A percentile compares a stretch with the other conserved stretches of the same genome.
phyloP scores from a whole-genome alignment of 208 protist species.

The Wallacemonas collosoma region DNA sequence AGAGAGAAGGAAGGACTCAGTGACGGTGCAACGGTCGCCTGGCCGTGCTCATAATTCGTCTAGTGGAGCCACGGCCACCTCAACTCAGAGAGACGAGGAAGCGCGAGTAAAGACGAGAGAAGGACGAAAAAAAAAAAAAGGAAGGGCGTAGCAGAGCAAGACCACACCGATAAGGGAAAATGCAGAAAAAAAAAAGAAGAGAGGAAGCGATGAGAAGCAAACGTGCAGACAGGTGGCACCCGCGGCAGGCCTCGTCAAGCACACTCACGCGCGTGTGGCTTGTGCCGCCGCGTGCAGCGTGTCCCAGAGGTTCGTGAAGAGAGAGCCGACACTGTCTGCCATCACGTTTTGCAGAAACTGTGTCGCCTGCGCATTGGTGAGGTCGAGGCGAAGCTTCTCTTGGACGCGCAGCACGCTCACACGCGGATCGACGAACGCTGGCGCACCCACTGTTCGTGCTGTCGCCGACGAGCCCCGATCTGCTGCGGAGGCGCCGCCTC shows the following conservation, averaged over 20 bases:
- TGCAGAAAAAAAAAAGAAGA: too few species aligned
- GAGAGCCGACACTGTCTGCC: slow-evolving; percentile 91
- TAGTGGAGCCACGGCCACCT: too few species aligned
- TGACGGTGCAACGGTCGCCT: too few species aligned
- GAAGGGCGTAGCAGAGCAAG: too few species aligned
- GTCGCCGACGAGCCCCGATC: too few species aligned
- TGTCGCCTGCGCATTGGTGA: slow-evolving; percentile 91
- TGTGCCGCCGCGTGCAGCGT: slow-evolving; percentile 86
- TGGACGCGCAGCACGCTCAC: slow-evolving; percentile 88
- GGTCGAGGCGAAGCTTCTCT: slow-evolving; percentile 92
- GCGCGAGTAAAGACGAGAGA: neutral
- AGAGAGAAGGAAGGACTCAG: too few species aligned
- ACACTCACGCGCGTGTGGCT: slow-evolving; percentile 55
- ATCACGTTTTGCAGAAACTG: slow-evolving; percentile 94
- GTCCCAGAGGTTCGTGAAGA: slow-evolving; percentile 93
- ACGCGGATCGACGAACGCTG: slow-evolving; percentile 42
- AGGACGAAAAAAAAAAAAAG: slow-evolving; percentile 5
- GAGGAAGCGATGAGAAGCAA: too few species aligned
- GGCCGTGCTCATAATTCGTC: too few species aligned
- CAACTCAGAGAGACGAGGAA: neutral
- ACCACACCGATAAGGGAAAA: too few species aligned
- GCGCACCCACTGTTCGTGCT: neutral
- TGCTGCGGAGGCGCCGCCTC: neutral
- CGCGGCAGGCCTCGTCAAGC: too few species aligned
- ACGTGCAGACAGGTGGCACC: too few species aligned